Conservation (phyloP, 306 rosid species). For the Cucurbita pepo region DNA sequence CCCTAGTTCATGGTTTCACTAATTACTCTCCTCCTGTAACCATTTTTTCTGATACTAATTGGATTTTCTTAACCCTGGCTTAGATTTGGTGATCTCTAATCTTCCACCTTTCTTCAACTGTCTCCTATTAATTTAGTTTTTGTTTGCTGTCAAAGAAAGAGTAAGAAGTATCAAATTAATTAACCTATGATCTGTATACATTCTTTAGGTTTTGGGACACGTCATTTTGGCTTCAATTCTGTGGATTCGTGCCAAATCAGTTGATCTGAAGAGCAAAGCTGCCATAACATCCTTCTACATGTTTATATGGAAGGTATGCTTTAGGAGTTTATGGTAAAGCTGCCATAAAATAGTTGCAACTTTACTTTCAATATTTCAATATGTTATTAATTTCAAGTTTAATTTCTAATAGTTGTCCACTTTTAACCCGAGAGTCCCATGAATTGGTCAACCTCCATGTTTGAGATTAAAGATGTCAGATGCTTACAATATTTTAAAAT, state of each 20-base stretch:
- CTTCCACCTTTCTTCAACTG: not conserved
- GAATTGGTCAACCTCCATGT: not conserved
- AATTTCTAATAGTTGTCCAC: no score
- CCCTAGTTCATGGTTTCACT: not conserved
- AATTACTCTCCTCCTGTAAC: not conserved
- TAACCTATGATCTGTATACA: constrained; percentile 7
- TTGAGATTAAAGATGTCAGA: not conserved
- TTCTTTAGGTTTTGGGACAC: constrained; percentile 63
- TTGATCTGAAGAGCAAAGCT: constrained; percentile 69
- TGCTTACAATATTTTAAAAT: not conserved
- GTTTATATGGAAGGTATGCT: constrained; percentile 91
- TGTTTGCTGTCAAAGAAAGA: not conserved
- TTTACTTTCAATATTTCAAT: no score
- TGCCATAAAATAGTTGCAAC: no score
- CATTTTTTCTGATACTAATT: not conserved
- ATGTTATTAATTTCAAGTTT: no score
- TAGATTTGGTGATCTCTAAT: not conserved
- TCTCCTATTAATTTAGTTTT: not conserved
- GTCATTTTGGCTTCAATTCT: constrained; percentile 46
- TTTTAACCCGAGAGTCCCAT: not conserved
- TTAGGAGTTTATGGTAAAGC: not conserved
- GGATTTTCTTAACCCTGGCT: not conserved
- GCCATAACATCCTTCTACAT: constrained; percentile 83
- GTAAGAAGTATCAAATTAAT: not conserved
- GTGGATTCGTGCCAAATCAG: constrained; percentile 67